These are phyloP conservation scores for Coccinonectria pachysandricola DNA, from an alignment of 2,329 filamentous ascomycete genomes.

Conservation along the genomic window DNA sequence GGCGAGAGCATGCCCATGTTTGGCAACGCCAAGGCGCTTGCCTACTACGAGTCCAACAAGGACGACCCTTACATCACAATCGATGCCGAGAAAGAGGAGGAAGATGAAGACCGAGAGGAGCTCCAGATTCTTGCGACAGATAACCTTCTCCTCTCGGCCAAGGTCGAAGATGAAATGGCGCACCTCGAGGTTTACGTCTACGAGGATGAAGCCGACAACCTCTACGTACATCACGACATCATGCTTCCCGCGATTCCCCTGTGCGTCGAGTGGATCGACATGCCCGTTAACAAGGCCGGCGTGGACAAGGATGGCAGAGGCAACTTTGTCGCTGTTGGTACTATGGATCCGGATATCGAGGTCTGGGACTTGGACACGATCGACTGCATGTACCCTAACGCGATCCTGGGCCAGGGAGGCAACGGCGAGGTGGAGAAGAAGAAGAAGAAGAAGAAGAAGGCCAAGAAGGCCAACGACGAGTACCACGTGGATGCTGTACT, in stretches of 20 bases:
- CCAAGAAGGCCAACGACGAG: slow-evolving; percentile 75
- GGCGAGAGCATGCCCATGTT: slow-evolving; percentile 82
- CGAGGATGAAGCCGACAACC: slow-evolving; percentile 87
- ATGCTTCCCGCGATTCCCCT: slow-evolving; percentile 97
- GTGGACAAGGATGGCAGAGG: slow-evolving; percentile 56
- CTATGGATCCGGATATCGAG: slow-evolving; percentile 97
- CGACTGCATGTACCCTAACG: slow-evolving; percentile 97
- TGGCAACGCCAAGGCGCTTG: slow-evolving; percentile 84
- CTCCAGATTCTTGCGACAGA: slow-evolving; percentile 87
- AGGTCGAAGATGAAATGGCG: slow-evolving; percentile 93
- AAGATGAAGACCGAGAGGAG: slow-evolving; percentile 85
- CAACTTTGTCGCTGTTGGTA: slow-evolving; percentile 91
- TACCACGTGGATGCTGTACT: slow-evolving; percentile 94
- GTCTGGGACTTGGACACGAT: slow-evolving; percentile 95
- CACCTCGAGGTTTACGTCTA: slow-evolving; percentile 97
- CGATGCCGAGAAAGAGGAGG: slow-evolving; percentile 56
- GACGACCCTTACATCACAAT: slow-evolving; percentile 96
- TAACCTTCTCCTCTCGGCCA: slow-evolving; percentile 83
- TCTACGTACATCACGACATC: slow-evolving; percentile 98
- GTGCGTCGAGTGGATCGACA: slow-evolving; percentile 89
- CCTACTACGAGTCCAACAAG: slow-evolving; percentile 88
- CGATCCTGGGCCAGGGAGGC: slow-evolving; percentile 73
- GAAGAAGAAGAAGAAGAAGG: slow-evolving; percentile 88
- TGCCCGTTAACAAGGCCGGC: slow-evolving; percentile 67
- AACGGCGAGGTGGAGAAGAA: slow-evolving; percentile 48